Evolutionary conservation across 352 stramenopile species (phyloP).

Genomic region (Phytopythium boreale): DNA sequence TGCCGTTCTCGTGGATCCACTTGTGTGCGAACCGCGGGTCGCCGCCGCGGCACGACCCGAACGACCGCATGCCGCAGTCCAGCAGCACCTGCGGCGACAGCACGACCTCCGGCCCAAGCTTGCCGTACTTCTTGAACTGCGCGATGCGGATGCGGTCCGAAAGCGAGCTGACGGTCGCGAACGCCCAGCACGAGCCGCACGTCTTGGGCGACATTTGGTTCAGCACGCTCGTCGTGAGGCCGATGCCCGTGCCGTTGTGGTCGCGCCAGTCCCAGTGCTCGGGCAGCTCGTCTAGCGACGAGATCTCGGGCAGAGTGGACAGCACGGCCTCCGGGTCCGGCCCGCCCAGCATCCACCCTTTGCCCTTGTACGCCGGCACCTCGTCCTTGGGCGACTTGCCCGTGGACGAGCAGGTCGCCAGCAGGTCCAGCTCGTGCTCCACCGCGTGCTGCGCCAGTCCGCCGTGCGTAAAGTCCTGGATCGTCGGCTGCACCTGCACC

Average conservation of each 20-base stretch:
- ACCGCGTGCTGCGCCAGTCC: constrained; percentile 46
- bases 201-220: constrained; percentile 80
- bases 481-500: constrained; percentile 12
- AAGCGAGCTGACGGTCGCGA: constrained; percentile 64
- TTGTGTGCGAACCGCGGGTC: constrained; percentile 79
- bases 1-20: constrained; percentile 82
- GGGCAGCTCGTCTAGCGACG: constrained; percentile 59
- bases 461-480: constrained; percentile 38
- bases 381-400: constrained; percentile 10
- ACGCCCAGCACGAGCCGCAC: constrained; percentile 80
- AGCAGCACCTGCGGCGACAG: constrained; percentile 69
- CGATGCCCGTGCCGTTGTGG: constrained; percentile 76
- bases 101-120: constrained; percentile 51
- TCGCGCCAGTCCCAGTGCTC: constrained; percentile 77
- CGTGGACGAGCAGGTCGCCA: constrained; percentile 37
- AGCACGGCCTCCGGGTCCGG: constrained; percentile 56
- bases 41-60: constrained; percentile 75
- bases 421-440: constrained; percentile 45
- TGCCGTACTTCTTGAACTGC: constrained; percentile 51
- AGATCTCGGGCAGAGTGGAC: constrained; percentile 34
- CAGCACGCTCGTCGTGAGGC: constrained; percentile 64
- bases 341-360: constrained; percentile 61
- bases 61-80: constrained; percentile 79
- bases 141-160: constrained; percentile 80
- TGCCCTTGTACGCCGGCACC: constrained; percentile 29